These are phyloP conservation scores for Penicillium lividum DNA, from an alignment of 495 filamentous ascomycete genomes.

Conservation along the genomic window DNA sequence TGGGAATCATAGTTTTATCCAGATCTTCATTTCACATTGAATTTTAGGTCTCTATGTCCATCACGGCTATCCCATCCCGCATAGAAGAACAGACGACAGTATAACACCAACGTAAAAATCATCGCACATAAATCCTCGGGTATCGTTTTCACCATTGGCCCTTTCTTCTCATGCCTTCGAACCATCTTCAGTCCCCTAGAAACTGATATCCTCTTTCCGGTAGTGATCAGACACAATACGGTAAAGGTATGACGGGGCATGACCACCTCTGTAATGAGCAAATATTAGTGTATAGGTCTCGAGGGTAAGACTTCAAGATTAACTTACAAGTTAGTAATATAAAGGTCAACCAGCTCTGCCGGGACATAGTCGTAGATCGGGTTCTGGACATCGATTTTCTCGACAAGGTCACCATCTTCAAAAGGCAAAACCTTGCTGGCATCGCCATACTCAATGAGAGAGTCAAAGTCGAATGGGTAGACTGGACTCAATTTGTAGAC, in stretches of 20 bases:
- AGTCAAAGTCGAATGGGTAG: slow-evolving; percentile 76
- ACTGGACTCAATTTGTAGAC: slow-evolving; percentile 91
- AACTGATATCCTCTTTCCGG: slow-evolving; percentile 74
- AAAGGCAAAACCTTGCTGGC: slow-evolving; percentile 70
- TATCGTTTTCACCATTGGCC: slow-evolving; percentile 24
- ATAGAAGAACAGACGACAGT: background rate
- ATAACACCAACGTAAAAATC: slow-evolving; percentile 23
- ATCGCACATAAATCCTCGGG: slow-evolving; percentile 27
- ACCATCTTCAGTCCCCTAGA: slow-evolving; percentile 30
- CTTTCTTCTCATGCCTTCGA: slow-evolving; percentile 2
- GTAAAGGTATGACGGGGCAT: slow-evolving; percentile 79
- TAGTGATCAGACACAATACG: slow-evolving; percentile 84
- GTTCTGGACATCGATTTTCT: slow-evolving; percentile 76
- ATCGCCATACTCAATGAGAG: slow-evolving; percentile 79
- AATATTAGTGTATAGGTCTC: slow-evolving; percentile 23
- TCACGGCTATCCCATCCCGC: background rate
- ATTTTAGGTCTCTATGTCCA: slow-evolving; percentile 14
- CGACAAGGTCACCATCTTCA: slow-evolving; percentile 71
- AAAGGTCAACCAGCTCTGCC: slow-evolving; percentile 78
- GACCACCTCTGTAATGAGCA: slow-evolving; percentile 61
- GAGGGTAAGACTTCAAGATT: background rate
- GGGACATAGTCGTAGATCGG: slow-evolving; percentile 82
- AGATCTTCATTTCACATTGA: slow-evolving; percentile 4
- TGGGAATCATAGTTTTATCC: no score
- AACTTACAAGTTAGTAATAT: slow-evolving; percentile 90